These are phyloP conservation scores for Cryphonectria parasitica DNA, from an alignment of 2,329 filamentous ascomycete species.

Conservation along the genomic window DNA sequence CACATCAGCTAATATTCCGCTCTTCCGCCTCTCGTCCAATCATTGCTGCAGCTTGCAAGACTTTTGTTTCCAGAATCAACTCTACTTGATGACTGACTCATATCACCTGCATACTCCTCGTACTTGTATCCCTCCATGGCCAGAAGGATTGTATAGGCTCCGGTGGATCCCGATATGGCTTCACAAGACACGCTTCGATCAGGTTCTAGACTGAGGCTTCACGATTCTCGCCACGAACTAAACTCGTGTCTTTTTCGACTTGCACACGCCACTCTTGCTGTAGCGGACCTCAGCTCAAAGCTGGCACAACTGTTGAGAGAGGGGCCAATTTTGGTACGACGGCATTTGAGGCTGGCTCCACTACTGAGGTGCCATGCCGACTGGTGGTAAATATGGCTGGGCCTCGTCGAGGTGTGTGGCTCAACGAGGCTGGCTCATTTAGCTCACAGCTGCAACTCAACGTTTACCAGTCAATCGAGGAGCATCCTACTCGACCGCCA, in stretches of 20 bases:
- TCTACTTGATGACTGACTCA: neutral
- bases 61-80: neutral
- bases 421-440: no score
- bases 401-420: neutral
- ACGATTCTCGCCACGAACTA: neutral
- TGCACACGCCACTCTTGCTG: neutral
- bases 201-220: neutral
- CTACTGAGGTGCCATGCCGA: neutral
- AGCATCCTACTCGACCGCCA: neutral
- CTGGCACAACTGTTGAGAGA: neutral
- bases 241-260: no score
- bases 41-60: neutral
- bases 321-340: neutral
- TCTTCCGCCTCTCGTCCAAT: neutral
- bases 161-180: slow-evolving; percentile 1
- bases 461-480: neutral
- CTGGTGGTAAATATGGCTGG: neutral
- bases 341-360: neutral
- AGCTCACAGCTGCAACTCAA: neutral
- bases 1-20: neutral
- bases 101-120: neutral
- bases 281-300: neutral
- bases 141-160: neutral
- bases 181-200: neutral
- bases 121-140: neutral